A percentile compares a stretch with the other conserved stretches of the same genome.
Evolutionary conservation across 169 alveolate species (phyloP).

Genomic region (Plasmodium ovale): DNA sequence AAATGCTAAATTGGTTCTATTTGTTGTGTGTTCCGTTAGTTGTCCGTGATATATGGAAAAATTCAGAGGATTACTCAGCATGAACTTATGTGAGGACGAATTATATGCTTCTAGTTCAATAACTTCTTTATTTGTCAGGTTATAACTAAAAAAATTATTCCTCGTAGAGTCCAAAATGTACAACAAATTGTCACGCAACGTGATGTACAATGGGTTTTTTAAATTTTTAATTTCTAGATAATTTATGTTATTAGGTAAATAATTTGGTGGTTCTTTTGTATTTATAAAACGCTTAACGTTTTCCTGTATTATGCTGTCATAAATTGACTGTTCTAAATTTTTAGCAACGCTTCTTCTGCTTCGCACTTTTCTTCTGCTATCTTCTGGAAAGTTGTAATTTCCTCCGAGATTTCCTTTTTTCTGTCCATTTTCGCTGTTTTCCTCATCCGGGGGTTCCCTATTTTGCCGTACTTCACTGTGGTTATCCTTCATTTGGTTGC

Average conservation of each 20-base stretch:
- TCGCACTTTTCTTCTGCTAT: not conserved
- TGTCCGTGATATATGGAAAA: constrained; percentile 46
- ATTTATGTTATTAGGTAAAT: constrained; percentile 18
- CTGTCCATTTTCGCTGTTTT: not conserved
- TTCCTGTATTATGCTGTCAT: constrained; percentile 12
- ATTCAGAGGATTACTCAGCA: constrained; percentile 37
- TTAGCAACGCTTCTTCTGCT: constrained; percentile 26
- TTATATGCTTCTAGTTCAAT: constrained; percentile 41
- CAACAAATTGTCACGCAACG: constrained; percentile 24
- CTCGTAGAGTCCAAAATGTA: constrained; percentile 41
- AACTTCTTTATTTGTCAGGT: constrained; percentile 26
- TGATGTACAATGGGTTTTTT: constrained; percentile 39
- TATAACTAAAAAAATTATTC: constrained; percentile 56
- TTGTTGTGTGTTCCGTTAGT: constrained; percentile 24
- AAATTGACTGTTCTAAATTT: constrained; percentile 10
- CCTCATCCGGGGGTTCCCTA: not conserved
- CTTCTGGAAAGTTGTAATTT: not conserved
- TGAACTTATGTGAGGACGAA: constrained; percentile 9
- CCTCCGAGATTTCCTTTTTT: not conserved
- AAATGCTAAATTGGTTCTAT: constrained; percentile 57
- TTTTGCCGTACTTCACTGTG: too few relatives aligned
- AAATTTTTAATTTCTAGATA: constrained; percentile 22
- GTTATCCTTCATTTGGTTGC: not conserved
- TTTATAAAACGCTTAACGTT: constrained; percentile 16
- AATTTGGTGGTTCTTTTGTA: constrained; percentile 12